These are phyloP conservation scores for Amanita molliuscula DNA, from an alignment of 768 basidiomycete genomes.

Conservation along the genomic window DNA sequence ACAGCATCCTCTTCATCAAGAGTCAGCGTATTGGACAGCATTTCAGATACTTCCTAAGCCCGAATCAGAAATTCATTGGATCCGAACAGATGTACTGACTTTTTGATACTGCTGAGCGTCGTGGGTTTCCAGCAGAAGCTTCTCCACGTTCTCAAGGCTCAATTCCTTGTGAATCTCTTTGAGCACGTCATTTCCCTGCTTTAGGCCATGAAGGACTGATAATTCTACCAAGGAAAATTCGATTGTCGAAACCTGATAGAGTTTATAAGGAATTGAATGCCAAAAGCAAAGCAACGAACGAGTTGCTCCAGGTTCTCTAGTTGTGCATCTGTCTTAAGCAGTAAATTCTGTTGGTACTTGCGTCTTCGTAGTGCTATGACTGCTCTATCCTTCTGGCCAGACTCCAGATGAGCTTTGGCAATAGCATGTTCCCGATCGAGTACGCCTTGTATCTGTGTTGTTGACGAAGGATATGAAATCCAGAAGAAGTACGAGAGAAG, in stretches of 20 bases:
- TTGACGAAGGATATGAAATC: neutral
- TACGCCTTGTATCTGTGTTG: constrained; percentile 67
- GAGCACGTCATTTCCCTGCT: constrained; percentile 89
- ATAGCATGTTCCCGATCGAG: constrained; percentile 85
- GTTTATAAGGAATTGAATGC: neutral
- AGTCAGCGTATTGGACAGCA: constrained; percentile 74
- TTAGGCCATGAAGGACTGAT: constrained; percentile 84
- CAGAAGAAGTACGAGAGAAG: neutral
- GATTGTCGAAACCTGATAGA: constrained; percentile 78
- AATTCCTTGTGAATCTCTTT: constrained; percentile 93
- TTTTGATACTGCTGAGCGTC: constrained; percentile 90
- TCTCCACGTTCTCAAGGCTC: constrained; percentile 89
- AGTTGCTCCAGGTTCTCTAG: constrained; percentile 83
- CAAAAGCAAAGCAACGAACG: constrained; percentile 28
- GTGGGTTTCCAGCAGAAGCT: constrained; percentile 81
- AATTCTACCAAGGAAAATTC: constrained; percentile 94
- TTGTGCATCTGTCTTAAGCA: constrained; percentile 84
- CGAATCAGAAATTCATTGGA: constrained; percentile 3
- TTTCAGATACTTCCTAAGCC: constrained; percentile 82
- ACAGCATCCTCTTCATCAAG: constrained; percentile 93
- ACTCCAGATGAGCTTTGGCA: constrained; percentile 70
- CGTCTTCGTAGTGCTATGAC: constrained; percentile 78
- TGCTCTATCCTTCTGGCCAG: constrained; percentile 82
- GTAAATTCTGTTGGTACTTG: constrained; percentile 87
- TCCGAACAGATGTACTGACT: constrained; percentile 28